Conservation (phyloP, 306 rosid species). For the Rubus parviflorus region DNA sequence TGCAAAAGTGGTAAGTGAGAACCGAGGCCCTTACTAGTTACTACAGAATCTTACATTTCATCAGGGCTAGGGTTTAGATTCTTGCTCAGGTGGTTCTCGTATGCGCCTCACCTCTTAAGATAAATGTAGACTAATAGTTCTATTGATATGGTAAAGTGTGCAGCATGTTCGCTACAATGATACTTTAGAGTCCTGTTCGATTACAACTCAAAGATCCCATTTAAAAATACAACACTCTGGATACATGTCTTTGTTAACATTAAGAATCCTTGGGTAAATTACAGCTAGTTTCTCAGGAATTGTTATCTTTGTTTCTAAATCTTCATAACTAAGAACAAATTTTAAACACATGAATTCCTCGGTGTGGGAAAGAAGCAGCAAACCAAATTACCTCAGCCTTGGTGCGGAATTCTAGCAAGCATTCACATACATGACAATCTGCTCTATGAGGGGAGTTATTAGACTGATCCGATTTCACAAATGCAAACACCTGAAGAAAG, state of each 20-base stretch:
- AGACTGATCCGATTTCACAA: slow-evolving; percentile 60
- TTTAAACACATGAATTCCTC: background rate
- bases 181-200: no score
- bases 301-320: background rate
- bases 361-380: slow-evolving; percentile 15
- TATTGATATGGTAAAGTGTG: background rate
- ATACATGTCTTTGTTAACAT: background rate
- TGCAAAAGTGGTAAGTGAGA: background rate
- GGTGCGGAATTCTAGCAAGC: slow-evolving; percentile 74
- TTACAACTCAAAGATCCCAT: background rate
- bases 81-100: background rate
- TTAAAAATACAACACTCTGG: background rate
- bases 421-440: slow-evolving; percentile 84
- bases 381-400: slow-evolving; percentile 64
- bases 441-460: slow-evolving; percentile 77
- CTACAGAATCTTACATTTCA: background rate
- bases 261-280: background rate
- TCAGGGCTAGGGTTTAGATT: background rate
- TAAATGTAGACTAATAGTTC: background rate
- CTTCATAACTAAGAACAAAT: background rate
- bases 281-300: background rate
- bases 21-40: background rate
- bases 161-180: background rate
- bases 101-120: background rate
- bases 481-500: slow-evolving; percentile 82